Evolutionary conservation across 148 eudicot genomes (phyloP), one percentile per base, ranked within the genome.

Genomic region (Cornus controversa): DNA sequence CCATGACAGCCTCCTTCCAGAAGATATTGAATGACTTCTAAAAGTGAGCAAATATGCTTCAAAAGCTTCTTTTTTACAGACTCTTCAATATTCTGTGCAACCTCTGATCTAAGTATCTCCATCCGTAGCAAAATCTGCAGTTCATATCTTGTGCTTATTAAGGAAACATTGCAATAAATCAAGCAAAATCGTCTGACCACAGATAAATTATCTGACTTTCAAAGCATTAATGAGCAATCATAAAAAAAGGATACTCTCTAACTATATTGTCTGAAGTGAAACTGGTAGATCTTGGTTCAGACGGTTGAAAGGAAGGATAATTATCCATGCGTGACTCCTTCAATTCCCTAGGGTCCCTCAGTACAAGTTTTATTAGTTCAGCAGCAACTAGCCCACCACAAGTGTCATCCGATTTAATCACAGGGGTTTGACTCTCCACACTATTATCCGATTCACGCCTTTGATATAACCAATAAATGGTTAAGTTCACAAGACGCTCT

Each of bases 1-100:
- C 99, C 97, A 77, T 91, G 94, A 84, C 93, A 85, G 58, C 99
- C 99, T 73, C 91, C 99, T 74, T 89, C 99, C 77, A 91, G 84
- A 77, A 91, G 89, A 77, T 86, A 95, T 67, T 95, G 99, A 63
- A 91, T 83, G 70, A 89, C 85, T 79, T 95, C 99, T 78, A 93
- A 80, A 73, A 93, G 79, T 36, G 86, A 85, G 85, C 97, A 93
- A 42, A 93, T 88, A 67, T 95, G 96, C 85, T 91, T 95, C 80
- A 90, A 84, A 77, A 95, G 79, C 79, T 88, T 93, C 78, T 85
- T 85, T 85, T 87, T 93, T 58, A 80, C 75, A 29, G 87, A 77
- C 75, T 84, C 89, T 70, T 85, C 80, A 26, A 95, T 84, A 23
- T 76, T 85, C 47, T 22, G 84, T 25, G 81, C 81, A 78, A 86